Conservation (phyloP, 1,284 basidiomycete species). For the Xanthoconium separans region DNA sequence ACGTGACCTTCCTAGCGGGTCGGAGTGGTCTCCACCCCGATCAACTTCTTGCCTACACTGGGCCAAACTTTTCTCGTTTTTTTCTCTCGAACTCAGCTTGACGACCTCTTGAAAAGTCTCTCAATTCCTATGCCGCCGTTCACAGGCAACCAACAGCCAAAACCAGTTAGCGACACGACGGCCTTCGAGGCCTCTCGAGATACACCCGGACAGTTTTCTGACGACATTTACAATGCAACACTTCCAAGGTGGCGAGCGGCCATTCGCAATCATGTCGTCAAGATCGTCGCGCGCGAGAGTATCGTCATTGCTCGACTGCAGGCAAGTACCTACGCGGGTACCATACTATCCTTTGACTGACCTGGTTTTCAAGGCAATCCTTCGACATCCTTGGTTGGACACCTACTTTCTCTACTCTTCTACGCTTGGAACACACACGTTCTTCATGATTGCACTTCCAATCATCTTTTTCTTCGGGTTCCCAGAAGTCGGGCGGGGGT, state of each 20-base stretch:
- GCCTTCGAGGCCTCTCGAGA: constrained; percentile 1
- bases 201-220: constrained; percentile 19
- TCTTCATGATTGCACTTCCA: constrained; percentile 91
- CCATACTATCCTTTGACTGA: constrained; percentile 4
- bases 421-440: constrained; percentile 88
- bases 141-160: not conserved
- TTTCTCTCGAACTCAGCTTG: not conserved
- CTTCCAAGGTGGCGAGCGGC: constrained; percentile 60
- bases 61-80: not conserved
- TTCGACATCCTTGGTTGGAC: constrained; percentile 76
- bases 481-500: constrained; percentile 72
- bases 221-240: constrained; percentile 26
- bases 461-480: constrained; percentile 87
- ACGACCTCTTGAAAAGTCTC: not conserved
- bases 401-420: constrained; percentile 90
- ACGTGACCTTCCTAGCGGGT: no score
- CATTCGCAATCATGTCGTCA: constrained; percentile 61
- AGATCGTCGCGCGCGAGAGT: constrained; percentile 63
- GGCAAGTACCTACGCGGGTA: constrained; percentile 34
- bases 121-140: constrained; percentile 3
- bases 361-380: constrained; percentile 41
- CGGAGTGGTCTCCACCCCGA: no score
- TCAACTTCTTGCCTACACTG: no score
- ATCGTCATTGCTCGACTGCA: constrained; percentile 70
- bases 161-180: no score